Evolutionary conservation across 2,329 filamentous ascomycete species (phyloP).

Genomic region (Diplodia corticola): DNA sequence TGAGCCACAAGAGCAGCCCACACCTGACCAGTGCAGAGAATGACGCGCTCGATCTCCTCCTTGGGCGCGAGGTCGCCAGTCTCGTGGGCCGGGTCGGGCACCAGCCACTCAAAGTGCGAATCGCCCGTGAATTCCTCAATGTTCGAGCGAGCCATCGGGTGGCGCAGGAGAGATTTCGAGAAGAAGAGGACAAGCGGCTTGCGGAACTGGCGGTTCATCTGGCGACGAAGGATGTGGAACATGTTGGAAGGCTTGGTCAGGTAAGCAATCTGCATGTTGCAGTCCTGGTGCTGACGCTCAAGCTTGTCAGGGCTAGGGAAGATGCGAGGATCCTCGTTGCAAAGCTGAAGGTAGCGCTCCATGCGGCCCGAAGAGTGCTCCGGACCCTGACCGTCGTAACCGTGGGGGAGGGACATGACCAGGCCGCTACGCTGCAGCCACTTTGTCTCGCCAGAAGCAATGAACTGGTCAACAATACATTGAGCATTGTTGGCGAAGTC

Average conservation of each 20-base stretch:
- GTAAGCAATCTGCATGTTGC: constrained; percentile 98
- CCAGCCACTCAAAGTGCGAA: constrained; percentile 95
- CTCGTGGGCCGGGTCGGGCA: constrained; percentile 83
- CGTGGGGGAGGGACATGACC: constrained; percentile 93
- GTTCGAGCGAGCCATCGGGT: constrained; percentile 84
- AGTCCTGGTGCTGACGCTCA: constrained; percentile 96
- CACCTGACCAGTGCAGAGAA: constrained; percentile 93
- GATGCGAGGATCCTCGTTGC: constrained; percentile 93
- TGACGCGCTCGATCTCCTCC: constrained; percentile 88
- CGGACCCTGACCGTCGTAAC: constrained; percentile 96
- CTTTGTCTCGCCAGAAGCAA: constrained; percentile 95
- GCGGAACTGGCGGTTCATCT: constrained; percentile 99
- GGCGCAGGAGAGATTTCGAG: constrained; percentile 93
- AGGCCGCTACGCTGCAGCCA: constrained; percentile 98
- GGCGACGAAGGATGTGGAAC: constrained; percentile 93
- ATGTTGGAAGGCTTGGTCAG: constrained; percentile 95
- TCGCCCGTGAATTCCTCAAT: constrained; percentile 90
- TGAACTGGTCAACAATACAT: constrained; percentile 98
- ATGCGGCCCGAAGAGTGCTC: constrained; percentile 98
- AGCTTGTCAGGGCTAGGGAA: constrained; percentile 89
- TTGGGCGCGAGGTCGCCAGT: constrained; percentile 71
- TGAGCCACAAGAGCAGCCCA: constrained; percentile 89
- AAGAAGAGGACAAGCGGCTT: constrained; percentile 99
- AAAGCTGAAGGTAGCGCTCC: constrained; percentile 95
- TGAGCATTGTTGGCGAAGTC: constrained; percentile 99